Base-by-base conservation (phyloP, 805 yeast species). In the Hanseniaspora singularis region DNA sequence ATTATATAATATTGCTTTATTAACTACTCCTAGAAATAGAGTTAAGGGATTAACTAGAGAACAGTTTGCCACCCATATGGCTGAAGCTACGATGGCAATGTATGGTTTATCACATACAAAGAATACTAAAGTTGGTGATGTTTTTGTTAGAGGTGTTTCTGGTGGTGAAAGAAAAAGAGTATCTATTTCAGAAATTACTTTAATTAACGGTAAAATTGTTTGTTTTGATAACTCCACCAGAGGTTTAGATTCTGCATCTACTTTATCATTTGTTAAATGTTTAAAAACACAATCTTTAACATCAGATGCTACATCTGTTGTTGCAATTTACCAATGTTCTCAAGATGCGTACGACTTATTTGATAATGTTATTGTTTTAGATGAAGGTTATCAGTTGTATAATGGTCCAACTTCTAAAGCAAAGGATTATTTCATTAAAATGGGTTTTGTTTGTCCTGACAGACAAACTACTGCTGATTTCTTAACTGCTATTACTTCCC, bases 91-190 rank as follows among this genome's bases (percentile, higher is more conserved):
- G 27, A 69, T 71, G 74, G 75, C 74, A 19, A 70, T 69, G 30
- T 78, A 74, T 55, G 85, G 83, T 50, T 65, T 79, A 33, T 63
- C 70, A 8, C 83, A 76, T 58, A 74, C 83, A 5, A 66, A 67
- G 51, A 64, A 73, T 57, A 75, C 81, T 15, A 72, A 71, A 52
- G 81, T 76, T 30, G 82, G 82, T 50, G 70, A 70, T 56, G 81
- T 76, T 51, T 66, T 71, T 33, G 70, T 79, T 26, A 71, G 84
- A 59, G 83, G 86, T 65, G 83, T 80, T 33, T 78, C 89, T 43
- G 89, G 94, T 57, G 92, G 94, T 69, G 92, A 83, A 64, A 68
- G 94, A 53, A 81, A 82, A 63, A 74, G 94, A 66, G 89, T 83
- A 2, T 79, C 89, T 10, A 77, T 83, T 55, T 85, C 87, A 10